phyloP scores from a whole-genome alignment of 345 rosid species.

The Pugionium cornutum region DNA sequence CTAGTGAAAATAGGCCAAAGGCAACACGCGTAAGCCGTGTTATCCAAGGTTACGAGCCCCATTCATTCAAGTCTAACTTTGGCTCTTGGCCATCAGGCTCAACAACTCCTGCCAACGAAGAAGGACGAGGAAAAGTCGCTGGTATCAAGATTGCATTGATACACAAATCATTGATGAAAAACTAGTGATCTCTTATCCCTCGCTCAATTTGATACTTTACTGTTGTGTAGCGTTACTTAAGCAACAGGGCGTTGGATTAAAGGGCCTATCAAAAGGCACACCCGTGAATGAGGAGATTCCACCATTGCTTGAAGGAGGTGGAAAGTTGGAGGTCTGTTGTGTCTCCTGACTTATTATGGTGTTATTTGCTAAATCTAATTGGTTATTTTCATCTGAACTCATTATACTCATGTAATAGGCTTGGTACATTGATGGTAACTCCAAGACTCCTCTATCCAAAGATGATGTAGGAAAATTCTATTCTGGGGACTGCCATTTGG shows the following conservation, averaged over 20 bases:
- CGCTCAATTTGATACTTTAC: not conserved
- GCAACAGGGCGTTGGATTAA: slow-evolving; percentile 92
- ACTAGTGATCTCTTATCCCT: not conserved
- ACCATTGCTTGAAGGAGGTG: slow-evolving; percentile 92
- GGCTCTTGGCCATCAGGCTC: slow-evolving; percentile 96
- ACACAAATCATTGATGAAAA: slow-evolving; percentile 17
- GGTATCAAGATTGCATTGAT: slow-evolving; percentile 51
- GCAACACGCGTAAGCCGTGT: slow-evolving; percentile 72
- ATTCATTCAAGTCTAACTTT: slow-evolving; percentile 88
- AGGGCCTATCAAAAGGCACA: slow-evolving; percentile 70
- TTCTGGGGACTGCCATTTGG: slow-evolving; percentile 91
- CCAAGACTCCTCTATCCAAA: slow-evolving; percentile 70
- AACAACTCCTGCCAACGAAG: slow-evolving; percentile 76
- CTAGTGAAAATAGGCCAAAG: slow-evolving; percentile 82
- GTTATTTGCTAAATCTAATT: not conserved
- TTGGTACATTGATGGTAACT: slow-evolving; percentile 82
- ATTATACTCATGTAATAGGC: slow-evolving; percentile 50
- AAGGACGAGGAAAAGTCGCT: slow-evolving; percentile 99
- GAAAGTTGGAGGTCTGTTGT: slow-evolving; percentile 85
- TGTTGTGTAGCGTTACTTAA: slow-evolving; percentile 71
- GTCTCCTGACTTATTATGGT: slow-evolving; percentile 19
- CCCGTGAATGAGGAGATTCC: slow-evolving; percentile 90
- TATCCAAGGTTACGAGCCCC: slow-evolving; percentile 94
- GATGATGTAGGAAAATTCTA: slow-evolving; percentile 92
- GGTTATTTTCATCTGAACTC: not conserved